Evolutionary conservation across 2,329 filamentous ascomycete species (phyloP), one percentile per base, ranked within the genome.

Genomic region (Tothia fuscella): DNA sequence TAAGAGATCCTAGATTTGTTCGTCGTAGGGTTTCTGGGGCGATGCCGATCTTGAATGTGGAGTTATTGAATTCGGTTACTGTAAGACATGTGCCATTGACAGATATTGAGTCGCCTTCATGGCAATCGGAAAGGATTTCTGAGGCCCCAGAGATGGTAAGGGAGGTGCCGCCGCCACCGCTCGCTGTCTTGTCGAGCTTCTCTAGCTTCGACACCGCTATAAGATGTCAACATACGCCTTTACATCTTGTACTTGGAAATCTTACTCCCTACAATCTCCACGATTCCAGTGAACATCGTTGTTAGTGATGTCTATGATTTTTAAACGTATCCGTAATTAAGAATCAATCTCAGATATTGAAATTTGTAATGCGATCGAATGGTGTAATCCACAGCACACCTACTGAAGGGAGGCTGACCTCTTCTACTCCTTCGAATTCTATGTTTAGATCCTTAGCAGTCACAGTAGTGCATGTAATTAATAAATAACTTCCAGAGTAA

Each of bases 21-120:
- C 93, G 78, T 45, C 91, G 87, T 43, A 98, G 78, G 13, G 91
- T 98, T 67, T 98, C 91, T 45, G 91, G 91, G 6, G 91, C 86
- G 49, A 94, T 81, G 56, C 91, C 89, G 50, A 96, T 86, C 55
- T 84, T 89, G 77, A 98, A 98, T 50, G 62, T 62, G 38, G 61
- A 53, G 42, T 62, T 61, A 49, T 67, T 66, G 59, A 86, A 81
- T 46, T 71, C 66, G n/a, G 81, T 95, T 43, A 96, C 82, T 10
- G 91, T 98, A 40, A 98, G 76, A 61, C 91, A 98, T 55, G 87
- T 88, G 65, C 91, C 91, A 66, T 98, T 98, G 59, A 98, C 75
- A 58, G 80, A 77, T 60, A 98, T 96, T 58, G 84, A 93, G 70
- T 98, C 91, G 50, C 91, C 91, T 19, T 93, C 70, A 51, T 87